Base-by-base conservation (phyloP, 164 flowering plant species). In the Tinospora cordifolia region DNA sequence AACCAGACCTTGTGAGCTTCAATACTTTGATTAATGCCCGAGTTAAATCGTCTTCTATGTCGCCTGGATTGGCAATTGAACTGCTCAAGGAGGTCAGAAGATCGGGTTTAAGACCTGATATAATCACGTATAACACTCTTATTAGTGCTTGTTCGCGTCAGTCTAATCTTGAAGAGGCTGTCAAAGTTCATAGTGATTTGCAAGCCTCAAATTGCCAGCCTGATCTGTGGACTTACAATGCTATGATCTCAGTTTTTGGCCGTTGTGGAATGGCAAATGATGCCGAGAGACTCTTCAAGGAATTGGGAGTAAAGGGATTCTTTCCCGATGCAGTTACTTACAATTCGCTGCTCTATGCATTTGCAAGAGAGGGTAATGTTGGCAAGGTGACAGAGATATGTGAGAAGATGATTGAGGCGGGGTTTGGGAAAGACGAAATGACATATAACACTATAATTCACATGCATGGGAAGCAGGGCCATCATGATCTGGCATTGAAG, bases 221-320 rank as follows among this genome's bases (percentile, higher is more conserved):
- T 65, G 98, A 94, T 82, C 75, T 94, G 8, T 94, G 99, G 99
- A 94, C 99, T 51, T 95, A 90, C 70, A 95, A 95, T 85, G 91
- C 99, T 24, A 88, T 95, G 96, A 86, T 95, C 44, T 92, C 99
- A 4, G 98, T 92, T 47, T 95, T 80, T 82, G 96, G 94, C 8
- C 82, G 96, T 68, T 88, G 91, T 82, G 97, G 91, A 38, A 72
- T 85, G 73, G 62, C 90, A 4, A 71, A 25, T 13, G 82, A 86
- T 51, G 99, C 97, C 8, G 96, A 89, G 75, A 47, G 77, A 59
- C 86, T 95, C 11, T 88, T 90, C 71, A 79, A 76, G 65, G 90
- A 89, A 60, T 68, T 95, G 83, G 85, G 84, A 72, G 67, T 79
- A 0, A 90, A 81, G 72, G 94, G 97, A 19, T 87, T 89, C 69